Evolutionary conservation across 2,329 filamentous ascomycete genomes (phyloP).

Genomic region (Thermochaetoides dissita): DNA sequence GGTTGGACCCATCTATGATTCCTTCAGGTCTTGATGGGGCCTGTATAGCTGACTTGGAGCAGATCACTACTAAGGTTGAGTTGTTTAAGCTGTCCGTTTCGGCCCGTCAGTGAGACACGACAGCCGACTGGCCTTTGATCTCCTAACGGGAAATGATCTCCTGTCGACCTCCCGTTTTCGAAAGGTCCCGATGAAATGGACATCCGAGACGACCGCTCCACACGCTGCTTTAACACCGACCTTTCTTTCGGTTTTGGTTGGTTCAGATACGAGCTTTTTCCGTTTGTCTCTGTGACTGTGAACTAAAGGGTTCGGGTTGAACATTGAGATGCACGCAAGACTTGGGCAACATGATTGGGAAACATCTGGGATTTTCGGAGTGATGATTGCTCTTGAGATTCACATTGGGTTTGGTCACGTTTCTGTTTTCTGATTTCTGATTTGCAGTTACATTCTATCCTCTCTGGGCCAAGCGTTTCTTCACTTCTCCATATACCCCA

Average conservation of each 20-base stretch:
- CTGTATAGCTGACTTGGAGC: no score
- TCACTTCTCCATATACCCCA: conserved; percentile 12
- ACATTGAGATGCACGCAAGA: background rate
- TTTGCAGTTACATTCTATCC: background rate
- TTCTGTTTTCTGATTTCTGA: conserved; percentile 3
- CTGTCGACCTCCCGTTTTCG: no score
- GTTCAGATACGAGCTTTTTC: conserved; percentile 3
- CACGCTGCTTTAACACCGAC: background rate
- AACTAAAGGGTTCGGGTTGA: background rate
- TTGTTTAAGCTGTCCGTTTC: no score
- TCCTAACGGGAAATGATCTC: no score
- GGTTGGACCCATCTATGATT: background rate
- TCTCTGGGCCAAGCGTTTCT: conserved; percentile 2
- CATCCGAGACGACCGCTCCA: background rate
- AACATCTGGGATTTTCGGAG: conserved; percentile 1
- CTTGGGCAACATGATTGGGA: background rate
- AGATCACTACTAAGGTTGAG: no score
- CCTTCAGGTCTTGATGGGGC: no score
- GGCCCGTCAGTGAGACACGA: no score
- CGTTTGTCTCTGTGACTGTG: background rate
- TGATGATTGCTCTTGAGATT: background rate
- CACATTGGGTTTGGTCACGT: conserved; percentile 1
- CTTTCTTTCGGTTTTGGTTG: conserved; percentile 3
- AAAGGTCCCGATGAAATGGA: no score
- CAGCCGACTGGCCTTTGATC: no score